Conservation (phyloP, 2,329 filamentous ascomycete species). For the Chalara sp. region DNA sequence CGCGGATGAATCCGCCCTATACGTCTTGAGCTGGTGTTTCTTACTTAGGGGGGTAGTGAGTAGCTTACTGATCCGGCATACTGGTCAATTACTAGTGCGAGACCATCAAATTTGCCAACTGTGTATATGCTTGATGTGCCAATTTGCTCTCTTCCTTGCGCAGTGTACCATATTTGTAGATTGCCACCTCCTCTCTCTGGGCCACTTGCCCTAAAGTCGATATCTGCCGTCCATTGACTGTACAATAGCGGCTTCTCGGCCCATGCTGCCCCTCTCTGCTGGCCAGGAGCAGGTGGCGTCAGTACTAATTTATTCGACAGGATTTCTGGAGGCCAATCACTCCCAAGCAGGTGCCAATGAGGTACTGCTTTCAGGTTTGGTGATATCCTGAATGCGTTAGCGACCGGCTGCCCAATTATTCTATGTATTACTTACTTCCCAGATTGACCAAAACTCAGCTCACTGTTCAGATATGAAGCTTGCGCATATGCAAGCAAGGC, state of each 20-base stretch:
- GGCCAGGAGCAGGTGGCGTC: constrained; percentile 81
- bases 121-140: constrained; percentile 78
- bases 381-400: constrained; percentile 22
- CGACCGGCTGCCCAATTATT: background rate
- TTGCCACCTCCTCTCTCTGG: constrained; percentile 82
- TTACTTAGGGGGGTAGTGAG: constrained; percentile 1
- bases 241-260: constrained; percentile 55
- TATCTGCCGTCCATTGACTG: constrained; percentile 71
- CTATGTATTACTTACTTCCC: constrained; percentile 22
- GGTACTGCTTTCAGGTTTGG: constrained; percentile 23
- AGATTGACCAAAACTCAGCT: constrained; percentile 39
- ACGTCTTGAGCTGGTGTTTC: constrained; percentile 6
- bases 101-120: constrained; percentile 78
- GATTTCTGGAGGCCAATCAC: constrained; percentile 49
- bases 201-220: constrained; percentile 83
- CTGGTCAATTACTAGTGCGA: constrained; percentile 79
- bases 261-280: constrained; percentile 80
- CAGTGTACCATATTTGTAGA: constrained; percentile 87
- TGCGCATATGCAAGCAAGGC: constrained; percentile 22
- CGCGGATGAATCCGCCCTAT: constrained; percentile 72
- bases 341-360: constrained; percentile 27
- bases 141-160: constrained; percentile 57
- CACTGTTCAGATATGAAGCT: constrained; percentile 25
- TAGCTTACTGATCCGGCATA: constrained; percentile 57
- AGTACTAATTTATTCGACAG: constrained; percentile 89